phyloP scores from a whole-genome alignment of 768 basidiomycete genomes.

The Kwoniella mangroviensis region DNA sequence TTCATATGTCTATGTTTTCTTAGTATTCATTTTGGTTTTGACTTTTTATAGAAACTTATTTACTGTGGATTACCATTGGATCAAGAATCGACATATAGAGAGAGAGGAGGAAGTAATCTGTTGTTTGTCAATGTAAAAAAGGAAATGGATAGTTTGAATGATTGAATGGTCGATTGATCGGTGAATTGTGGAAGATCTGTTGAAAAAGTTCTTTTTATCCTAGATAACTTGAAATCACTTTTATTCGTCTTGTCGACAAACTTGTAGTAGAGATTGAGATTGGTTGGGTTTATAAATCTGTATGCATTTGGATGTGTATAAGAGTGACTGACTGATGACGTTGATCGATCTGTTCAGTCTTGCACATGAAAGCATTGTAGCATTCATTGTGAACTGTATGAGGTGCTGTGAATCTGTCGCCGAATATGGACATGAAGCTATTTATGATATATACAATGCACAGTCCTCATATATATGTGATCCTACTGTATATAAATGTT shows the following conservation, averaged over 20 bases:
- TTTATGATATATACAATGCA: too few species aligned
- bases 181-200: background rate
- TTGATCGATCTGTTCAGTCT: too few species aligned
- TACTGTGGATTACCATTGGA: background rate
- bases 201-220: background rate
- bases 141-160: background rate
- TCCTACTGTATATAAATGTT: too few species aligned
- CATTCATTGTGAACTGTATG: too few species aligned
- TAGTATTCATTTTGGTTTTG: background rate
- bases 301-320: slow-evolving; percentile 9
- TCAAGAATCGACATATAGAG: background rate
- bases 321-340: background rate
- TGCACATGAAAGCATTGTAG: too few species aligned
- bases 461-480: too few species aligned
- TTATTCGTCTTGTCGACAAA: background rate
- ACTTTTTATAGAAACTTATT: background rate
- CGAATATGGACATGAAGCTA: too few species aligned
- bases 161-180: background rate
- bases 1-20: background rate
- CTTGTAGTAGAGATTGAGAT: background rate
- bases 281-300: background rate
- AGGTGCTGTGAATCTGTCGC: too few species aligned
- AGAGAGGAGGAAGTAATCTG: background rate
- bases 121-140: slow-evolving; percentile 2
- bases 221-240: background rate